Percentiles rank a stretch among this genome's conserved stretches.
Evolutionary conservation across 2,329 filamentous ascomycete species (phyloP).

Genomic region (Curvularia verruculosa): DNA sequence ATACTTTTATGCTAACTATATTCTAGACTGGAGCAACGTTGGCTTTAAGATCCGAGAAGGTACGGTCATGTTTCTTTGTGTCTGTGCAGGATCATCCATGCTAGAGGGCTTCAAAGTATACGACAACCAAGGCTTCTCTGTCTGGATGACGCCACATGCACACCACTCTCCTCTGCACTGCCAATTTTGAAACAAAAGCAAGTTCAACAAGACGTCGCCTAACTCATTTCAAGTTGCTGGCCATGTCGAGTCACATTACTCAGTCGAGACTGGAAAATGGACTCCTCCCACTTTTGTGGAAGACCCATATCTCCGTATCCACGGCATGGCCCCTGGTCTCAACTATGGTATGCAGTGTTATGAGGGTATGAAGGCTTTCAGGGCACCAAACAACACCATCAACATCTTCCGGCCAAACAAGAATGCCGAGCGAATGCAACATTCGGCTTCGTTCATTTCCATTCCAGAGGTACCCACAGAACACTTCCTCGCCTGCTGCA

Average conservation of each 20-base stretch:
- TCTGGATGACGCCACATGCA: not conserved
- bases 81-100: not conserved
- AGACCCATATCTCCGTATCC: conserved; percentile 84
- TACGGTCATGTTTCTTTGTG: conserved; percentile 47
- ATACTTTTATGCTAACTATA: conserved; percentile 16
- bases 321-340: conserved; percentile 92
- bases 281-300: conserved; percentile 76
- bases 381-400: conserved; percentile 73
- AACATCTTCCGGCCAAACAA: conserved; percentile 85
- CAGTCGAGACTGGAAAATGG: conserved; percentile 76
- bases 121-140: not conserved
- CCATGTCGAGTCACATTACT: conserved; percentile 89
- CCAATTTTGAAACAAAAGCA: not conserved
- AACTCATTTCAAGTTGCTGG: conserved; percentile 72
- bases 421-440: conserved; percentile 84
- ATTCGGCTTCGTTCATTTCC: conserved; percentile 81
- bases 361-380: conserved; percentile 98
- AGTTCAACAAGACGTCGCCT: conserved; percentile 2
- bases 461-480: conserved; percentile 80
- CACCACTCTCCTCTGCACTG: not conserved
- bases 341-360: conserved; percentile 98
- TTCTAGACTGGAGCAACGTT: conserved; percentile 83
- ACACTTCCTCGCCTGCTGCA: conserved; percentile 76
- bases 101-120: not conserved
- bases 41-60: conserved; percentile 93